Conservation (phyloP, 2,329 filamentous ascomycete species). For the Bipolaris victoriae region DNA sequence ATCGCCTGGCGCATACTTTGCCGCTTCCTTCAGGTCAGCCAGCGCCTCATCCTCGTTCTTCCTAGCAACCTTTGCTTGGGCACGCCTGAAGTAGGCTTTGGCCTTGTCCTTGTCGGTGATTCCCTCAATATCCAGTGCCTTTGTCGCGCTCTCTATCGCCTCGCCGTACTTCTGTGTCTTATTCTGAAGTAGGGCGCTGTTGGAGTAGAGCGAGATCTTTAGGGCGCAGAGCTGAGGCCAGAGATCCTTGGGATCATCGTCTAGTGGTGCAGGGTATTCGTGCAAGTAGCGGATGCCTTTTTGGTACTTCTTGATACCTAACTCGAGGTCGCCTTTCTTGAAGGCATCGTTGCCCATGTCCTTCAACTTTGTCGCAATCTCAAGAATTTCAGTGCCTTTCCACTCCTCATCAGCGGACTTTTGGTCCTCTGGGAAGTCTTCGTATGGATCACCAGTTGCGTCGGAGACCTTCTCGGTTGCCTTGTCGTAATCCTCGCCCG, state of each 20-base stretch:
- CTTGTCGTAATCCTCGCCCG: slow-evolving; percentile 69
- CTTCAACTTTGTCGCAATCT: slow-evolving; percentile 86
- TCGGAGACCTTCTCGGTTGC: slow-evolving; percentile 75
- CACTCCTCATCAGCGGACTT: slow-evolving; percentile 61
- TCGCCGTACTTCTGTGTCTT: slow-evolving; percentile 78
- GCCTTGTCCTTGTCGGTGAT: slow-evolving; percentile 78
- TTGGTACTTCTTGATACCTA: slow-evolving; percentile 89
- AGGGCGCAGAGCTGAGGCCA: slow-evolving; percentile 72
- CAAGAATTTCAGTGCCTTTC: slow-evolving; percentile 70
- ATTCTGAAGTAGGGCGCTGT: slow-evolving; percentile 82
- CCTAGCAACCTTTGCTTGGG: slow-evolving; percentile 72
- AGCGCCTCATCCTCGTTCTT: slow-evolving; percentile 84
- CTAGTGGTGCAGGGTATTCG: slow-evolving; percentile 74
- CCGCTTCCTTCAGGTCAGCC: slow-evolving; percentile 52
- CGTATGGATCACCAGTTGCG: slow-evolving; percentile 85
- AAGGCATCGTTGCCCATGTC: slow-evolving; percentile 91
- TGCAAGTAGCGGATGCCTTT: slow-evolving; percentile 90
- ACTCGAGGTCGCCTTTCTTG: slow-evolving; percentile 73
- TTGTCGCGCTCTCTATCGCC: slow-evolving; percentile 70
- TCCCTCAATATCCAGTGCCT: slow-evolving; percentile 70
- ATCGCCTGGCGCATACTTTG: slow-evolving; percentile 67
- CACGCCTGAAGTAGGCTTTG: slow-evolving; percentile 88
- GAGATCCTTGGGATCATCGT: slow-evolving; percentile 72
- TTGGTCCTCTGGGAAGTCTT: slow-evolving; percentile 94
- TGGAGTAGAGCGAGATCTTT: slow-evolving; percentile 86